Evolutionary conservation across 1,284 basidiomycete genomes (phyloP), one percentile per base, ranked within the genome.

Genomic region (Cerrena zonata): DNA sequence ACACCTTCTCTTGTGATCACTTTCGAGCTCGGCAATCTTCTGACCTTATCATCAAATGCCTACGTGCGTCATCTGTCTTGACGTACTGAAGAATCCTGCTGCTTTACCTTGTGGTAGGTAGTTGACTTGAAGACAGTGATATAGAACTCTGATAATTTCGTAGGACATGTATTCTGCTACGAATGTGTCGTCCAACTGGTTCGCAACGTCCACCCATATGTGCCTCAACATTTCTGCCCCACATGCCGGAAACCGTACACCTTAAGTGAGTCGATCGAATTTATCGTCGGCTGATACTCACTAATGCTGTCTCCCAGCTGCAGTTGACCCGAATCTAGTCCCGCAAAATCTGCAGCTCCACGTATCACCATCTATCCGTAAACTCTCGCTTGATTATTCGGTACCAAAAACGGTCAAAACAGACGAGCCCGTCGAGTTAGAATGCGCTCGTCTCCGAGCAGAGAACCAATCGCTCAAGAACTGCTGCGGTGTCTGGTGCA

Each of bases 101-200:
- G 73, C 75, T n/a, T 60, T 82, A 13, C 79, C 80, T 48, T 83
- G 80, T 61, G 80, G 80, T 82, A 60, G 55, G 73, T 64, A 34
- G 19, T 37, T 23, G 15, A 40, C 15, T 43, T 40, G 11, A 43
- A n/a, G 19, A 48, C 5, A 46, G 30, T 11, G 43, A 45, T 12
- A 5, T 43, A 40, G 15, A 47, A 27, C 4, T 34, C 18, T 40
- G 7, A 46, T 25, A n/a, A 21, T 42, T 21, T 13, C 26, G 2
- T 38, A 84, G 81, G 81, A 4, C 80, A 84, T 59, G 69, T 82
- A 24, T 82, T 80, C 57, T 82, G 81, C 62, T 67, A 71, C 36
- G 69, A 72, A 40, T 84, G 81, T 59, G 69, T 82, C 50, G 61
- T 70, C 36, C 68, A 70, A 49, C 67, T 74, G 1, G 69, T 80